Conservation (phyloP, 2,329 filamentous ascomycete species). For the Didymella segeticola region DNA sequence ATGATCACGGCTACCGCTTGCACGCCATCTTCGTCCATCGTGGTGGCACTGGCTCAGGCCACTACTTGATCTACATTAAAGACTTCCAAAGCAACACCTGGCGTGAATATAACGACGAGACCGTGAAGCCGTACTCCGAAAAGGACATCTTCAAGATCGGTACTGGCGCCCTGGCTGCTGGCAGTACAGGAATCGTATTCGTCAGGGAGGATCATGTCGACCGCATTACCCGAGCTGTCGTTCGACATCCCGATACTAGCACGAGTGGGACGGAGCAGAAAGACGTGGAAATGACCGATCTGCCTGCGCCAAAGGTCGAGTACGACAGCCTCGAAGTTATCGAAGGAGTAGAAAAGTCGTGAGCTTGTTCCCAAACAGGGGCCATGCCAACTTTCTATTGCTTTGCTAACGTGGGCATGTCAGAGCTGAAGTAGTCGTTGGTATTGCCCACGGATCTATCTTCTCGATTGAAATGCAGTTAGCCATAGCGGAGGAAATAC, state of each 20-base stretch:
- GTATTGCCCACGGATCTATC: background rate
- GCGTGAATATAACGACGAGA: constrained; percentile 93
- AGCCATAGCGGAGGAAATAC: background rate
- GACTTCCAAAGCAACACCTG: constrained; percentile 83
- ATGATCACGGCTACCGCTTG: constrained; percentile 76
- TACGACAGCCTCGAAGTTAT: constrained; percentile 30
- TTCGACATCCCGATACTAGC: constrained; percentile 21
- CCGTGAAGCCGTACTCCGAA: constrained; percentile 72
- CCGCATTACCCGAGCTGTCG: constrained; percentile 63
- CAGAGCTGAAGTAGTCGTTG: background rate
- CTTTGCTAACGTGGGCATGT: background rate
- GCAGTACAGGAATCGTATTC: constrained; percentile 74
- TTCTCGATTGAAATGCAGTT: background rate
- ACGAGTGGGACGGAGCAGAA: background rate
- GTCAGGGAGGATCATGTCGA: constrained; percentile 72
- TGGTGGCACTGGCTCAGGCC: constrained; percentile 69
- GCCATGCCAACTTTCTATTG: background rate
- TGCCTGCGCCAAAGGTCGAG: constrained; percentile 2
- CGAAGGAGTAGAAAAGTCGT: constrained; percentile 39
- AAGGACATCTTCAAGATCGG: constrained; percentile 72
- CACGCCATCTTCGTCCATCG: constrained; percentile 94
- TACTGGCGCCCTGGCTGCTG: constrained; percentile 58
- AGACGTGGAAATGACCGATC: constrained; percentile 21
- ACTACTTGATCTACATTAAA: constrained; percentile 97
- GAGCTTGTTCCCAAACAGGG: constrained; percentile 14